phyloP scores from a whole-genome alignment of 2,329 filamentous ascomycete species.

The Penicillium sp. region DNA sequence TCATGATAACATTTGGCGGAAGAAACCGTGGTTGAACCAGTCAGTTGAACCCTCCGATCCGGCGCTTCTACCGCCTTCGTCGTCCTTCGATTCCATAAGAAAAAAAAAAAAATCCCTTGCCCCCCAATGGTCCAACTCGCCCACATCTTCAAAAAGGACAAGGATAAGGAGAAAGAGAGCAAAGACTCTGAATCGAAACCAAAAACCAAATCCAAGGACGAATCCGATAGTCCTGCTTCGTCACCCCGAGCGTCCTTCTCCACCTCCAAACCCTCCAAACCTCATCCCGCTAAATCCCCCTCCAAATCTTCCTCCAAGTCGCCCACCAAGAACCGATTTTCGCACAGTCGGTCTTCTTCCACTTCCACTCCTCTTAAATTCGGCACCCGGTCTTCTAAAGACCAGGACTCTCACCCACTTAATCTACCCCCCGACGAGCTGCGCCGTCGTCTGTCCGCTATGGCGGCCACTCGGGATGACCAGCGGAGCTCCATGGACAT shows the following conservation, averaged over 20 bases:
- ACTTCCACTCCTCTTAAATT: slow-evolving; percentile 35
- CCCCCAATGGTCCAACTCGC: slow-evolving; percentile 29
- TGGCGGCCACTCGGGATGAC: slow-evolving; percentile 49
- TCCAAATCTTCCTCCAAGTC: slow-evolving; percentile 19
- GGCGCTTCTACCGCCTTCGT: slow-evolving; percentile 42
- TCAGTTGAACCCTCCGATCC: slow-evolving; percentile 7
- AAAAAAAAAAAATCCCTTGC: slow-evolving; percentile 13
- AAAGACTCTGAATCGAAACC: neutral
- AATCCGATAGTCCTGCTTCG: slow-evolving; percentile 35
- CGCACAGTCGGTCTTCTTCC: slow-evolving; percentile 34
- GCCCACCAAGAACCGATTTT: slow-evolving; percentile 23
- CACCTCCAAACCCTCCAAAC: slow-evolving; percentile 27
- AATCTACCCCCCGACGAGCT: slow-evolving; percentile 89
- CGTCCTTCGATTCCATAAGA: slow-evolving; percentile 33
- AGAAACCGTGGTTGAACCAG: slow-evolving; percentile 18
- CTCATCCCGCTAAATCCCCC: slow-evolving; percentile 22
- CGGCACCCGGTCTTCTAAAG: slow-evolving; percentile 33
- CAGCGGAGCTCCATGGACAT: slow-evolving; percentile 71
- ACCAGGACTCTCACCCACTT: slow-evolving; percentile 74
- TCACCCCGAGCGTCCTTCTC: slow-evolving; percentile 33
- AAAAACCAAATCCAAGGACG: neutral
- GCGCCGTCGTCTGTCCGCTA: slow-evolving; percentile 65
- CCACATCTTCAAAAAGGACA: slow-evolving; percentile 29
- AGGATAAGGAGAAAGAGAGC: slow-evolving; percentile 24
- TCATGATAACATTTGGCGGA: neutral